A percentile compares a stretch with the other conserved stretches of the same genome.
Conservation (phyloP, 1,284 basidiomycete species). For the Irpex sp. region DNA sequence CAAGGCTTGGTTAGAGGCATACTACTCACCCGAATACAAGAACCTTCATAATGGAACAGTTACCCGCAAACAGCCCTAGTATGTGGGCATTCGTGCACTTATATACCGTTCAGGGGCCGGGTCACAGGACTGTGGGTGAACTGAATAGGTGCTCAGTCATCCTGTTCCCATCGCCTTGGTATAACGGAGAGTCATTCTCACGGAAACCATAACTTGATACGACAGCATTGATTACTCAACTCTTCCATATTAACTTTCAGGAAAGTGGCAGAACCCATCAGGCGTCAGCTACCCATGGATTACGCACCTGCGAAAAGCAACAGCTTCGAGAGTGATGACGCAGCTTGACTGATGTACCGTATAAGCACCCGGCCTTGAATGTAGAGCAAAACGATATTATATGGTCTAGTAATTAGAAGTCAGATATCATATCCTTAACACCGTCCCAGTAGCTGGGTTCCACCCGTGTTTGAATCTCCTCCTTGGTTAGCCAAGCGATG, state of each 20-base stretch:
- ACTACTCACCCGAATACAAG: conserved; percentile 24
- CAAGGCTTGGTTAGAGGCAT: background rate
- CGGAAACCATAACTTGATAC: no score
- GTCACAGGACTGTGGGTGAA: background rate
- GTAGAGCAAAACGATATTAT: background rate
- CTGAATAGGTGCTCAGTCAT: background rate
- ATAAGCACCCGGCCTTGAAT: background rate
- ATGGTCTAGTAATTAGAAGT: conserved; percentile 40
- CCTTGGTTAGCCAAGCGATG: conserved; percentile 89
- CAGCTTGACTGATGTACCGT: background rate
- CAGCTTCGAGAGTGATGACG: no score
- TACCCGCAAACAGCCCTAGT: background rate
- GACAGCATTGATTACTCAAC: no score
- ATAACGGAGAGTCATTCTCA: background rate
- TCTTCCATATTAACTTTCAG: no score
- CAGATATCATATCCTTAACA: conserved; percentile 78
- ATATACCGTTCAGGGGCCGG: background rate
- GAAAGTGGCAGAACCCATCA: no score
- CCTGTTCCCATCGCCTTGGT: background rate
- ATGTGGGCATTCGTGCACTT: background rate
- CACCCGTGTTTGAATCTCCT: conserved; percentile 73
- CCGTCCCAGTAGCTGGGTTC: conserved; percentile 69
- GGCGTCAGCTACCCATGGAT: no score
- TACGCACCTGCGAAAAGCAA: no score
- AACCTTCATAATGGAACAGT: conserved; percentile 17